Evolutionary conservation across 2,329 filamentous ascomycete species (phyloP), one percentile per base, ranked within the genome.

Genomic region (Grosmannia clavigera): DNA sequence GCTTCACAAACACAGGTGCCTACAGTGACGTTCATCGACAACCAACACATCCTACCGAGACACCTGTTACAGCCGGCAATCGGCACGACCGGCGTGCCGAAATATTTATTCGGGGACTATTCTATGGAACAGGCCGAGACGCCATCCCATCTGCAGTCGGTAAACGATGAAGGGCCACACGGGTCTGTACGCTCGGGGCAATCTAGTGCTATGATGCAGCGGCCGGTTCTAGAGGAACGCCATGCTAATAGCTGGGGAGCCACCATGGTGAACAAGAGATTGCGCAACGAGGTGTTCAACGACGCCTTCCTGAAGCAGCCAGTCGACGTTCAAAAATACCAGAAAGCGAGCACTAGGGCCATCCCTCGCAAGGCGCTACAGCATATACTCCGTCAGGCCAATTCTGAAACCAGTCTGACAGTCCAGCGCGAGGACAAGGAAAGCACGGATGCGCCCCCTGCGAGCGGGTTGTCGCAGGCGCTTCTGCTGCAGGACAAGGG

Each of bases 11-110:
- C 83, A 40, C 82, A 87, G 27, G 83, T 95, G 35, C 92, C 92
- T 2, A 92, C 94, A 50, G 92, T 97, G 55, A 90, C 94, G 0
- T 90, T 96, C 63, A 89, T 92, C 68, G 92, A 96, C 70, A 97
- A 97, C 70, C 84, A 87, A 64, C 92, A 97, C 69, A 95, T 97
- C 61, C 84, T 96, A 51, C 92, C 92, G 1, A 84, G 90, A 54
- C 89, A 88, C 67, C 79, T 96, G 33, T 86, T 96, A 57, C 83
- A 85, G 59, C 78, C 85, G 22, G 78, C 84, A 0, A 25, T 54
- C 19, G 27, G n/a, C 53, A 9, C 40, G 27, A 19, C 50, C 11
- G 50, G 50, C 14, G 27, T 31, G 27, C 16, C 50, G 27, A 12
- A 52, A 7, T 52, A 52, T 31, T 2, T 33, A 3, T 19, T 19